phyloP scores from a whole-genome alignment of 768 basidiomycete genomes.

The Termitomyces sp. region DNA sequence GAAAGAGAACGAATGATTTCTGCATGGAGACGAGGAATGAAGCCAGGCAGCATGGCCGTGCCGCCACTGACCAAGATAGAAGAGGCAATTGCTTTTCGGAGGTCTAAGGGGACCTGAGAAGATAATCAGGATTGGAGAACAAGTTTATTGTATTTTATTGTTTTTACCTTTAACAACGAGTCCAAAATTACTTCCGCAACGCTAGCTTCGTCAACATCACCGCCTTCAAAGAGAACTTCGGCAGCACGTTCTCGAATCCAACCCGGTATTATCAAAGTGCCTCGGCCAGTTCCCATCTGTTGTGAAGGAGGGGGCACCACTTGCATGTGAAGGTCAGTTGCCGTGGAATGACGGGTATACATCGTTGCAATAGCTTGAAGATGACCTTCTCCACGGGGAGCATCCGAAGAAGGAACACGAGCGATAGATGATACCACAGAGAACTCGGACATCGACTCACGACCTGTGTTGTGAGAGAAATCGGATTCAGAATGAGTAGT shows the following conservation, averaged over 20 bases:
- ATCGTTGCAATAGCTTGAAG: conserved; percentile 63
- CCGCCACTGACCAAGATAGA: conserved; percentile 87
- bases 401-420: conserved; percentile 24
- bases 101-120: conserved; percentile 78
- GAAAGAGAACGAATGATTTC: conserved; percentile 66
- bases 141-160: background rate
- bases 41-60: conserved; percentile 87
- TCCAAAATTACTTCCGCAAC: conserved; percentile 80
- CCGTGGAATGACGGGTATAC: conserved; percentile 73
- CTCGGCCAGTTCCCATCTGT: conserved; percentile 66
- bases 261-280: conserved; percentile 82
- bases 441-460: conserved; percentile 48
- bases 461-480: conserved; percentile 43
- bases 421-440: conserved; percentile 41
- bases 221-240: conserved; percentile 86
- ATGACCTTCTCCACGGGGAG: conserved; percentile 39
- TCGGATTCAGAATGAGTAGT: conserved; percentile 63
- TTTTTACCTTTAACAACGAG: conserved; percentile 65
- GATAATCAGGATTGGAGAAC: background rate
- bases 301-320: conserved; percentile 64
- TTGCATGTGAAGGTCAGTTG: conserved; percentile 64
- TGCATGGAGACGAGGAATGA: conserved; percentile 81
- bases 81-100: conserved; percentile 77
- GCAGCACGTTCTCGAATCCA: conserved; percentile 93
- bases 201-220: conserved; percentile 83